Evolutionary conservation across 2,329 filamentous ascomycete species (phyloP).

Genomic region (Truncatella angustata): DNA sequence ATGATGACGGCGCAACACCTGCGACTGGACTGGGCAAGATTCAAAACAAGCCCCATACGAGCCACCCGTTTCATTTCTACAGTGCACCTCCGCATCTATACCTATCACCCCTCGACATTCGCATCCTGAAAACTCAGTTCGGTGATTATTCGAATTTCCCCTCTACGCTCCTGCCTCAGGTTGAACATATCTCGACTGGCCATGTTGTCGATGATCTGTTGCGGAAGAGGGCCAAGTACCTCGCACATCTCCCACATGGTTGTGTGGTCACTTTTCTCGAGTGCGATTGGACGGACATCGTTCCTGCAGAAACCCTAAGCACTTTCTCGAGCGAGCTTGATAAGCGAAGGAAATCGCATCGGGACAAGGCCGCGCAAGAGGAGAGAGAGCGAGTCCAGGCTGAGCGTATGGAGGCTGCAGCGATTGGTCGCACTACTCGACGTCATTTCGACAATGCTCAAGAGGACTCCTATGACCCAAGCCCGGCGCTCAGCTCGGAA

Average conservation of each 20-base stretch:
- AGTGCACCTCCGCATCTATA: constrained; percentile 85
- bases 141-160: constrained; percentile 81
- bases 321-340: constrained; percentile 76
- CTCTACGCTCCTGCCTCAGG: constrained; percentile 78
- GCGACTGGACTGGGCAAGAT: constrained; percentile 1
- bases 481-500: constrained; percentile 46
- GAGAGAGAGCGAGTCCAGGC: constrained; percentile 82
- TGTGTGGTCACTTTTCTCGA: constrained; percentile 89
- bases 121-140: constrained; percentile 87
- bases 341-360: constrained; percentile 70
- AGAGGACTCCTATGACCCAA: constrained; percentile 37
- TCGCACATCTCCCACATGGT: constrained; percentile 83
- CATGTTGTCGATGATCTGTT: constrained; percentile 84
- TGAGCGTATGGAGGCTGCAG: constrained; percentile 74
- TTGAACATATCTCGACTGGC: constrained; percentile 86
- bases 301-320: constrained; percentile 71
- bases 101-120: constrained; percentile 84
- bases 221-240: constrained; percentile 80
- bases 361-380: constrained; percentile 80
- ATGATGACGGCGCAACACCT: neutral
- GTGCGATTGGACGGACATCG: constrained; percentile 92
- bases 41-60: constrained; percentile 27
- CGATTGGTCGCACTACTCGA: constrained; percentile 54
- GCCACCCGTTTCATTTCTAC: constrained; percentile 78
- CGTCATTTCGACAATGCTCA: constrained; percentile 35